phyloP scores from a whole-genome alignment of 805 yeast genomes.

The Candida peoriensis region DNA sequence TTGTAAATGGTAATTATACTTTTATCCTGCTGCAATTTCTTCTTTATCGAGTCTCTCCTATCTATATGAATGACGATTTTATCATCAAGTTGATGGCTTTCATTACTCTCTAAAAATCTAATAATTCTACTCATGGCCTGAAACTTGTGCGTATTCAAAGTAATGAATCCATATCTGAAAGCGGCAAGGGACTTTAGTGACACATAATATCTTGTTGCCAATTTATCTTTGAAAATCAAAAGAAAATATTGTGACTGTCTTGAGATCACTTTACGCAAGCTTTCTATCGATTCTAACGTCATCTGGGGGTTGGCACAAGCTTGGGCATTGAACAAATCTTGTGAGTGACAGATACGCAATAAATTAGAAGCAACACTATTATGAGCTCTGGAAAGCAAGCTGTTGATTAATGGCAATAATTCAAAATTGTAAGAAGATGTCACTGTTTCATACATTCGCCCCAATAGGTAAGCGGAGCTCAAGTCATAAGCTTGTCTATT shows the following conservation, averaged over 20 bases:
- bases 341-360: constrained; percentile 14
- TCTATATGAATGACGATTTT: not conserved
- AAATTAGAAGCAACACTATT: constrained; percentile 1
- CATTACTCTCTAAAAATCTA: constrained; percentile 14
- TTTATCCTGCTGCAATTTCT: constrained; percentile 7
- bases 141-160: constrained; percentile 11
- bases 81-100: constrained; percentile 4
- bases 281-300: constrained; percentile 2
- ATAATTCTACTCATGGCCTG: constrained; percentile 14
- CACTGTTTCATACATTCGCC: constrained; percentile 6
- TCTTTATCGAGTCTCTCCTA: constrained; percentile 11
- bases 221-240: constrained; percentile 5
- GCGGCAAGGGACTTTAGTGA: constrained; percentile 9
- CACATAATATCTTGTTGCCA: constrained; percentile 12
- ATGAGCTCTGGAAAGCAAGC: constrained; percentile 6
- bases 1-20: constrained; percentile 8
- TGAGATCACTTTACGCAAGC: constrained; percentile 1
- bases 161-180: constrained; percentile 5
- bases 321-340: constrained; percentile 9
- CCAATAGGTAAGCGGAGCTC: constrained; percentile 8
- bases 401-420: constrained; percentile 9
- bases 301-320: constrained; percentile 1
- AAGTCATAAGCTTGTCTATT: constrained; percentile 7
- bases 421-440: constrained; percentile 9
- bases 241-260: constrained; percentile 6